A percentile compares a stretch with the other conserved stretches of the same genome.
Conservation (phyloP, 2,329 filamentous ascomycete genomes). For the Xylariaceae sp. region DNA sequence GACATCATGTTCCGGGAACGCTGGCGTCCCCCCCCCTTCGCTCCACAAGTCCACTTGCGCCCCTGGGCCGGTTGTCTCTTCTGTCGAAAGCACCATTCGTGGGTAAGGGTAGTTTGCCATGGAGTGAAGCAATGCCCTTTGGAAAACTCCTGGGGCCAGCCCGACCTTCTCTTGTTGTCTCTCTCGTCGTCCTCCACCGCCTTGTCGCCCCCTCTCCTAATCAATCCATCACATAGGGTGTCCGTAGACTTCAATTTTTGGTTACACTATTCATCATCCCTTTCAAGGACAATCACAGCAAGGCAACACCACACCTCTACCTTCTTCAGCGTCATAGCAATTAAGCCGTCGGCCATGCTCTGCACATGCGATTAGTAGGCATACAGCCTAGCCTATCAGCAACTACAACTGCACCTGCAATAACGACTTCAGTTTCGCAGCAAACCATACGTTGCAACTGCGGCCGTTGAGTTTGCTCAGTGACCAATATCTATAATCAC, state of each 20-base stretch:
- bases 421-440: too few species aligned
- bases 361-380: constrained; percentile 22
- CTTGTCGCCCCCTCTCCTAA: constrained; percentile 31
- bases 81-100: constrained; percentile 36
- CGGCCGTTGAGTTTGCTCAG: too few species aligned
- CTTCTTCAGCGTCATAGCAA: neutral
- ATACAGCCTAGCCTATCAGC: constrained; percentile 8
- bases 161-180: constrained; percentile 41
- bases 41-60: constrained; percentile 38
- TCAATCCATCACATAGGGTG: constrained; percentile 1
- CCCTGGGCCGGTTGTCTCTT: constrained; percentile 39
- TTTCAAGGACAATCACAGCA: neutral
- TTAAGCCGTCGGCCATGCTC: neutral
- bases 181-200: constrained; percentile 42
- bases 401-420: neutral
- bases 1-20: constrained; percentile 42
- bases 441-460: too few species aligned
- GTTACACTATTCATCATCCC: neutral
- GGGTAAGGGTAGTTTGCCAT: constrained; percentile 40
- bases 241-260: neutral
- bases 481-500: too few species aligned
- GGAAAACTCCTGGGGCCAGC: constrained; percentile 42
- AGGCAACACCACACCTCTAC: neutral
- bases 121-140: constrained; percentile 37
- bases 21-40: constrained; percentile 35